Percentiles rank a stretch among this genome's conserved stretches.
Conservation (phyloP, 2,329 filamentous ascomycete species). For the Paracorniculantispora psalliotae region DNA sequence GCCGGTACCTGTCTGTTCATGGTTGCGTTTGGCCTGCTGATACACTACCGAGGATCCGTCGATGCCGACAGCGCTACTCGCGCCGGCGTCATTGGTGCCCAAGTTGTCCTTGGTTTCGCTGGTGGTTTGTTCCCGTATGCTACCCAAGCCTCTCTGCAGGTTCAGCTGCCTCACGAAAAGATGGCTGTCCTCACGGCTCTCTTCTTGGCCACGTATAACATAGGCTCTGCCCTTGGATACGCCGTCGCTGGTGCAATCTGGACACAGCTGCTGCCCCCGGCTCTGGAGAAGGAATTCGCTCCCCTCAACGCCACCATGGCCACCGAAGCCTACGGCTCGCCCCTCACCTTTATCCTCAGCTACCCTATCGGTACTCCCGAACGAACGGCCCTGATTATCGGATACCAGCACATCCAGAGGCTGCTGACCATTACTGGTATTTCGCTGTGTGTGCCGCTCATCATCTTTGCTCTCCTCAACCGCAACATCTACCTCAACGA, state of each 20-base stretch:
- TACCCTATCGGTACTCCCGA: conserved; percentile 39
- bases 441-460: conserved; percentile 44
- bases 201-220: conserved; percentile 58
- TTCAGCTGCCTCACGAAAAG: conserved; percentile 42
- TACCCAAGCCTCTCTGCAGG: conserved; percentile 41
- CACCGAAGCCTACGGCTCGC: conserved; percentile 25
- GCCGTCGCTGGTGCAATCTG: conserved; percentile 58
- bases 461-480: conserved; percentile 37
- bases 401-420: conserved; percentile 44
- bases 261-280: conserved; percentile 49
- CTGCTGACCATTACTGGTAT: conserved; percentile 45
- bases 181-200: conserved; percentile 60
- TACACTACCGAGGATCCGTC: conserved; percentile 54
- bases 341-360: conserved; percentile 24
- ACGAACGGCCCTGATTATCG: conserved; percentile 36
- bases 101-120: conserved; percentile 58
- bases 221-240: conserved; percentile 57
- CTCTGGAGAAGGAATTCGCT: conserved; percentile 47
- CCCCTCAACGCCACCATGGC: conserved; percentile 31
- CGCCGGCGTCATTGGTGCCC: conserved; percentile 56
- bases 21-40: conserved; percentile 61
- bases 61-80: conserved; percentile 34
- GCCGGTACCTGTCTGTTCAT: conserved; percentile 55
- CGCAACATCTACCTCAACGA: conserved; percentile 43
- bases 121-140: conserved; percentile 57